Conservation (phyloP, 768 basidiomycete species). For the Kwoniella botswanensis region DNA sequence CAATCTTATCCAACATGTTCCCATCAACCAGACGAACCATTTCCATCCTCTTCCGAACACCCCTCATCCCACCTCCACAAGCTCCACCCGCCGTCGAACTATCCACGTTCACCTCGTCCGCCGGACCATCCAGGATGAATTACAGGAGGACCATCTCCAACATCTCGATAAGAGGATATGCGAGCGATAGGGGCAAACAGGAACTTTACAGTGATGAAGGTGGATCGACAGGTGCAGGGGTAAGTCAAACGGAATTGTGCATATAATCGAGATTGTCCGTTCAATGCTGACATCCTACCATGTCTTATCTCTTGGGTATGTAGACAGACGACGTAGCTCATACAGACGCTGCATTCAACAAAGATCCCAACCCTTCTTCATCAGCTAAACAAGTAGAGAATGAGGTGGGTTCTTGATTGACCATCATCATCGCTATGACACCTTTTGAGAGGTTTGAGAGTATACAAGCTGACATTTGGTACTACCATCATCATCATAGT, state of each 20-base stretch:
- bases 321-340: constrained; percentile 57
- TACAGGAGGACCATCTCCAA: constrained; percentile 37
- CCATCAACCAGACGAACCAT: constrained; percentile 35
- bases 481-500: constrained; percentile 19
- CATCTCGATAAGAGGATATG: constrained; percentile 43
- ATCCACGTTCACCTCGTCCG: constrained; percentile 24
- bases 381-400: constrained; percentile 51
- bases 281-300: too few relatives aligned
- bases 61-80: constrained; percentile 38
- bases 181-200: constrained; percentile 53
- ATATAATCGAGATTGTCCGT: background rate
- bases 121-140: constrained; percentile 40
- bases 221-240: constrained; percentile 53
- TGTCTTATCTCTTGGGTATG: too few relatives aligned
- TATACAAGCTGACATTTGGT: constrained; percentile 3
- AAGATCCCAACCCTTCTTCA: constrained; percentile 43
- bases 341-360: constrained; percentile 54
- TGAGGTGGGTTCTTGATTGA: constrained; percentile 46
- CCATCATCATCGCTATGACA: background rate
- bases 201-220: constrained; percentile 57
- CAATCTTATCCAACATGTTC: constrained; percentile 30
- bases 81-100: constrained; percentile 45
- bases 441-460: background rate
- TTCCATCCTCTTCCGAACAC: constrained; percentile 40
- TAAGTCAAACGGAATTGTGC: constrained; percentile 29